Percentiles rank a stretch among this genome's conserved stretches.
Evolutionary conservation across 2,329 filamentous ascomycete species (phyloP).

Genomic region (Apiospora pterosperma): DNA sequence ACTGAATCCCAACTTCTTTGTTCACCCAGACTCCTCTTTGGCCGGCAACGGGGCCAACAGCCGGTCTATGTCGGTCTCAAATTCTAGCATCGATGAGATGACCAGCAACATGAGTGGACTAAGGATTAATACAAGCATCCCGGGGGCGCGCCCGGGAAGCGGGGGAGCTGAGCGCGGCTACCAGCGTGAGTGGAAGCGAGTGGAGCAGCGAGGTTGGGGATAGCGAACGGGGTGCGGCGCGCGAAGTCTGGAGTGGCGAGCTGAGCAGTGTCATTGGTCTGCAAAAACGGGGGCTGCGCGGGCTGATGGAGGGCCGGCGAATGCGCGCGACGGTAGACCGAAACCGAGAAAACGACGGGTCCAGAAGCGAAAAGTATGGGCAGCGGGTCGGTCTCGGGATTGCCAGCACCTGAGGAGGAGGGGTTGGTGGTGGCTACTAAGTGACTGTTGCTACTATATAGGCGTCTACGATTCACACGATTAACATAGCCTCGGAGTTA

Average conservation of each 20-base stretch:
- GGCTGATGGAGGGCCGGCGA: conserved; percentile 89
- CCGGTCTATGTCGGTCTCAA: conserved; percentile 26
- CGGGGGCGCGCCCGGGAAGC: conserved; percentile 38
- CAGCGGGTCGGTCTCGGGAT: conserved; percentile 2
- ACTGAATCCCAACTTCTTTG: conserved; percentile 61
- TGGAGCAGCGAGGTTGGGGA: conserved; percentile 36
- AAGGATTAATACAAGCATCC: conserved; percentile 51
- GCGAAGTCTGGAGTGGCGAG: conserved; percentile 77
- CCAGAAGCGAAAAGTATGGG: neutral
- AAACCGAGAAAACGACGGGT: conserved; percentile 24
- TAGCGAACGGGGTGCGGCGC: conserved; percentile 37
- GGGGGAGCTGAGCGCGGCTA: conserved; percentile 53
- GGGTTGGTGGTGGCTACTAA: neutral
- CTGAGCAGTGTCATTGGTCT: conserved; percentile 88
- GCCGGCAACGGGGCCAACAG: conserved; percentile 16
- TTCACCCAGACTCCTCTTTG: conserved; percentile 36
- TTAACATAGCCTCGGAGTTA: neutral
- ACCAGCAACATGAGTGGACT: conserved; percentile 32
- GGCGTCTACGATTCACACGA: neutral
- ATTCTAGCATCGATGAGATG: conserved; percentile 17
- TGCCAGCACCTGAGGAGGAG: neutral
- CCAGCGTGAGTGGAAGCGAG: conserved; percentile 47
- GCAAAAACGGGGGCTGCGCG: conserved; percentile 88
- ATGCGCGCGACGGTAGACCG: conserved; percentile 46
- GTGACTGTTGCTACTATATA: neutral